Percentiles rank a stretch among this genome's conserved stretches.
phyloP scores from a whole-genome alignment of 2,329 filamentous ascomycete genomes.

The Cryphonectria carpinicola region DNA sequence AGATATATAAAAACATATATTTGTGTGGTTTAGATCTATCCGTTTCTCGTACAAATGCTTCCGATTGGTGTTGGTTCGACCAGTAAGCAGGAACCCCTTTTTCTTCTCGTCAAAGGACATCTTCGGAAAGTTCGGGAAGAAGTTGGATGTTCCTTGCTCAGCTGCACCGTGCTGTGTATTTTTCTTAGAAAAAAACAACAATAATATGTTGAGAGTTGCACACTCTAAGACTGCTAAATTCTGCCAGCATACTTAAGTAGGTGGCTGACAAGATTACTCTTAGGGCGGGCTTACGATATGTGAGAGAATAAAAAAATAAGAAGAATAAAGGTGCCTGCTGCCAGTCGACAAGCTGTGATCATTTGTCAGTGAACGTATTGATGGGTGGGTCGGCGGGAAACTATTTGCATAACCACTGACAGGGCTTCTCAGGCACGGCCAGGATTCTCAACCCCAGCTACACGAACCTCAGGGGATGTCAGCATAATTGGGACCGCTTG shows the following conservation, averaged over 20 bases:
- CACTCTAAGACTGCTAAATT: neutral
- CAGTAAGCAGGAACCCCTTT: neutral
- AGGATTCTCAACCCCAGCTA: no score
- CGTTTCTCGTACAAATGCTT: constrained; percentile 27
- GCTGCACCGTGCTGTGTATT: neutral
- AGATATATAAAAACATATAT: neutral
- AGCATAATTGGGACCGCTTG: no score
- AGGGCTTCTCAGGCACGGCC: no score
- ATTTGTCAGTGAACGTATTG: no score
- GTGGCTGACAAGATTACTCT: neutral
- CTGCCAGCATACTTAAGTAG: neutral
- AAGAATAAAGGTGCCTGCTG: no score
- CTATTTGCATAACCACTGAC: no score
- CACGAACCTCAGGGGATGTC: no score
- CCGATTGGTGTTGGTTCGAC: constrained; percentile 6
- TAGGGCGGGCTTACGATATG: neutral
- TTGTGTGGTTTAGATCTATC: constrained; percentile 14
- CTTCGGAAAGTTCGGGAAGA: neutral
- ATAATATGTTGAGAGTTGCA: neutral
- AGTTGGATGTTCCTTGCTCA: neutral
- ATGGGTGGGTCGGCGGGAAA: no score
- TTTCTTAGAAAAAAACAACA: neutral
- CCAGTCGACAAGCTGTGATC: no score
- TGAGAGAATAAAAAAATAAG: no score
- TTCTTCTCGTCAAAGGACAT: neutral